Evolutionary conservation across 495 filamentous ascomycete genomes (phyloP), one percentile per base, ranked within the genome.

Genomic region (Penicillium argentinense): DNA sequence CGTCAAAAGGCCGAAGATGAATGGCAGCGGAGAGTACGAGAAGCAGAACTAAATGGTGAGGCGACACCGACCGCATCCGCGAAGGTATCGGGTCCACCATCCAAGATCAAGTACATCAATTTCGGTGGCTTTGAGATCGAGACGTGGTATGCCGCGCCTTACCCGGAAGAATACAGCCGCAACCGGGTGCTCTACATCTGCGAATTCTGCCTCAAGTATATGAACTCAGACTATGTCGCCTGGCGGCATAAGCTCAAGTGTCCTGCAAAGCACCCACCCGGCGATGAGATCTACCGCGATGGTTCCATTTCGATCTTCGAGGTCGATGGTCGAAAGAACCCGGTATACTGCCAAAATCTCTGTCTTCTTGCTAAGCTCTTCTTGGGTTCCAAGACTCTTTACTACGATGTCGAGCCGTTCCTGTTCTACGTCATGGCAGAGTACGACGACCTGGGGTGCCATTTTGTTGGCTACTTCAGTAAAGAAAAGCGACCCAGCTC

Each of bases 181-280:
- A 97, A 97, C 60, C 84, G 85, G 25, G 86, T 96, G 14, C 83
- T 98, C 12, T 97, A 95, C 68, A 97, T 98, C 53, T 98, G 93
- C 74, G 95, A 98, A 63, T 98, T 97, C 66, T 98, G 93, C 62
- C 75, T 98, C 36, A 97, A 97, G 64, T 98, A 98, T 72, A 96
- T 98, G 91, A 96, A 91, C 62, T 96, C 92, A 9, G 91, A 97
- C 59, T 97, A 92, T 53, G 92, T 97, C 16, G 91, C 92, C 14
- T 97, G 90, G 91, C 79, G 93, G 28, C 93, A 98, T 63, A 97
- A 96, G 73, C 86, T 95, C 57, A 98, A 98, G 74, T 98, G 93
- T 56, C 87, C 90, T 4, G 90, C 89, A 7, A 96, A 96, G 61
- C 89, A 97, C 55, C 95, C 93, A 3, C 93, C 93, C 1, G 93